Evolutionary conservation across 345 rosid genomes (phyloP).

Genomic region (Diplotaxis tenuifolia): DNA sequence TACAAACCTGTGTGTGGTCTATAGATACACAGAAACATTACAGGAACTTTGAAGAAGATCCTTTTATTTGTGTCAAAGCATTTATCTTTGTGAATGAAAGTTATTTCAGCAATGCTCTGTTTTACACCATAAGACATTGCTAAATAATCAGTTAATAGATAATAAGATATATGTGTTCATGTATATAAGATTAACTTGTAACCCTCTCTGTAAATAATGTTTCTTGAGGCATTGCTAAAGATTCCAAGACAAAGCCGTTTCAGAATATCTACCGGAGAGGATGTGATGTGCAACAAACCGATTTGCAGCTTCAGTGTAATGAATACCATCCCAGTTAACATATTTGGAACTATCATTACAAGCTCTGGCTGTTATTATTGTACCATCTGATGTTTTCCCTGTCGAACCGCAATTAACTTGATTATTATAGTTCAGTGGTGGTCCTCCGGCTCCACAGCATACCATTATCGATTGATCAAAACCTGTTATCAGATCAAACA

Average conservation of each 20-base stretch:
- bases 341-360: constrained; percentile 78
- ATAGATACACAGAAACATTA: constrained; percentile 8
- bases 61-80: neutral
- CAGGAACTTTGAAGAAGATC: constrained; percentile 7
- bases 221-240: neutral
- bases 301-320: constrained; percentile 92
- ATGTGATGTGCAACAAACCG: constrained; percentile 62
- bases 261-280: constrained; percentile 76
- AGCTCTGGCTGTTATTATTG: constrained; percentile 52
- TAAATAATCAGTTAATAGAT: neutral
- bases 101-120: neutral
- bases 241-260: constrained; percentile 46
- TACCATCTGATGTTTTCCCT: constrained; percentile 54
- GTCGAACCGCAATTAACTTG: constrained; percentile 70
- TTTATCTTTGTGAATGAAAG: neutral
- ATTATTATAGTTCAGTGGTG: constrained; percentile 77
- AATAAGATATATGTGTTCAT: neutral
- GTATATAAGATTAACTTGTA: neutral
- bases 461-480: constrained; percentile 89
- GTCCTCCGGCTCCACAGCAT: constrained; percentile 92
- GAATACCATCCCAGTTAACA: constrained; percentile 97
- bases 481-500: constrained; percentile 50
- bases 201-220: neutral
- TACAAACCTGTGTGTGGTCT: constrained; percentile 27
- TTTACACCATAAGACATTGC: neutral